Conservation (phyloP, 371 early-diverging fungal species). For the Homolaphlyctis polyrhiza region DNA sequence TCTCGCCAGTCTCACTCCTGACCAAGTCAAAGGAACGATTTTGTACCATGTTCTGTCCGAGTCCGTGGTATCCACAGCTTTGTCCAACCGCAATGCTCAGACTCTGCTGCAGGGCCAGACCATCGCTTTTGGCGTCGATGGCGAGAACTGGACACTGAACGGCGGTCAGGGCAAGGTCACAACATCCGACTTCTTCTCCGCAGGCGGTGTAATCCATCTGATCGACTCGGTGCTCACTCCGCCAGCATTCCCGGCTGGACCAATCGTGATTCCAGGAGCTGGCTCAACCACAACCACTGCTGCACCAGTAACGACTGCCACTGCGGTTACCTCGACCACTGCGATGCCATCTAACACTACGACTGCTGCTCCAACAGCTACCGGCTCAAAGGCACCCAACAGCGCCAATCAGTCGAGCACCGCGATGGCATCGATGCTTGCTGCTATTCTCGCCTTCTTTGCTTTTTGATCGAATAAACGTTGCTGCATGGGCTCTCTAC, state of each 20-base stretch:
- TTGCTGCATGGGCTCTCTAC: no score
- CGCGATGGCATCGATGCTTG: no score
- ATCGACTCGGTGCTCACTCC: not conserved
- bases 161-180: conserved; percentile 1
- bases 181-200: not conserved
- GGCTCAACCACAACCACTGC: not conserved
- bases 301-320: not conserved
- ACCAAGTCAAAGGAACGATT: not conserved
- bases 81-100: no score
- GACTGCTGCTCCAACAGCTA: no score
- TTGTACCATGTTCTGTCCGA: not conserved
- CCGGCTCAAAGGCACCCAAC: no score
- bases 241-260: not conserved
- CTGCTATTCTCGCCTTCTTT: no score
- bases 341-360: not conserved
- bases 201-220: not conserved
- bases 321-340: not conserved
- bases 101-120: not conserved
- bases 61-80: no score
- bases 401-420: no score
- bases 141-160: not conserved
- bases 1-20: not conserved
- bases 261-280: not conserved
- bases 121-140: not conserved
- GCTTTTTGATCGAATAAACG: no score